Conservation (phyloP, 306 rosid species). For the Ormosia emarginata region DNA sequence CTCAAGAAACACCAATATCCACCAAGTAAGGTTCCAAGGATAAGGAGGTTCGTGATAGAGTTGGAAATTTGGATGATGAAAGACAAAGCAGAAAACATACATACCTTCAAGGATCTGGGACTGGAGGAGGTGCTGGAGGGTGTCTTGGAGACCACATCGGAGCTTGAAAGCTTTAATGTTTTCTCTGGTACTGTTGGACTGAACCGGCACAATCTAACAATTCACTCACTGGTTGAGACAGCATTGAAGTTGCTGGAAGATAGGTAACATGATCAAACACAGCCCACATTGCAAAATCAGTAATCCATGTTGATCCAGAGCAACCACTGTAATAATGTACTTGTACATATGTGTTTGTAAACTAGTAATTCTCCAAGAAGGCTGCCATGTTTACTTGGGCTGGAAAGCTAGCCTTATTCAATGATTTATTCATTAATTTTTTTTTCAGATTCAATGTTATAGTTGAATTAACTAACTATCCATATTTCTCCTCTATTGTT, state of each 20-base stretch:
- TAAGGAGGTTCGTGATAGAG: conserved; percentile 82
- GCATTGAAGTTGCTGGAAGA: conserved; percentile 54
- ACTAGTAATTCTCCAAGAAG: neutral
- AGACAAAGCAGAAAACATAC: conserved; percentile 48
- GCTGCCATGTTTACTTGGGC: neutral
- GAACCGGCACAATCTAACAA: conserved; percentile 67
- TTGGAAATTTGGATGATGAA: conserved; percentile 89
- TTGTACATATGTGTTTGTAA: conserved; percentile 9
- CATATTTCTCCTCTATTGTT: neutral
- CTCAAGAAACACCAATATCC: conserved; percentile 65
- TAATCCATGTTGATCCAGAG: neutral
- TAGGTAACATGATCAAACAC: conserved; percentile 14
- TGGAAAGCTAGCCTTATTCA: conserved; percentile 12
- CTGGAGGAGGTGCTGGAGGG: conserved; percentile 62
- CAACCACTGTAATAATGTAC: conserved; percentile 1
- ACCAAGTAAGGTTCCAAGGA: conserved; percentile 69
- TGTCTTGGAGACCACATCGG: conserved; percentile 89
- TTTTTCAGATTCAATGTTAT: conserved; percentile 7
- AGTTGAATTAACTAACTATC: neutral
- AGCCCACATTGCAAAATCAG: neutral
- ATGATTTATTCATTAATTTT: conserved; percentile 1
- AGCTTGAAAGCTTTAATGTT: conserved; percentile 90
- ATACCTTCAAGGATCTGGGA: conserved; percentile 49
- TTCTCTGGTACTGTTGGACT: conserved; percentile 89
- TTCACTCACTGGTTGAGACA: conserved; percentile 74